Base-by-base conservation (phyloP, 345 rosid genomes). In the Clarkia xantiana region DNA sequence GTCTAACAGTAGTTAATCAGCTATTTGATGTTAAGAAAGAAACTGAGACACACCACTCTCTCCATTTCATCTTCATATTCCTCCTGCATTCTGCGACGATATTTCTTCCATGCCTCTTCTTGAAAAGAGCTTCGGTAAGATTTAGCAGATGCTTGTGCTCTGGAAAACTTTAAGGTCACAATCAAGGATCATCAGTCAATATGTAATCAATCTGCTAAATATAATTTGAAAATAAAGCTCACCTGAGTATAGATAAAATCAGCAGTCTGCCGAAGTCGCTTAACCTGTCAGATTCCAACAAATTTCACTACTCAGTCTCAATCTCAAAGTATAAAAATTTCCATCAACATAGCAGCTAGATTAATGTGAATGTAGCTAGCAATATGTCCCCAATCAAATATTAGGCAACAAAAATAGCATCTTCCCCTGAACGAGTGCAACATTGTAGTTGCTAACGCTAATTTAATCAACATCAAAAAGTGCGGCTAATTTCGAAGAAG, bases 1-100 rank as follows among this genome's bases (percentile, higher is more conserved):
- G 9, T 29, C 36, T 29, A 5, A 29, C 36, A 29, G 36, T 5
- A 29, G 8, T 29, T 5, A 1, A 1, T 29, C 36, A 29, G 36
- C 8, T 7, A 29, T 29, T 10, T 0, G 25, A 22, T 2, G 25
- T 22, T 22, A 22, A 22, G 25, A 22, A 22, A 1, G 13, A 41
- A 17, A 55, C 29, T 17, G 17, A 52, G 53, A 71, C 88, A 77
- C 62, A 90, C 98, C 67, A 91, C 89, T 81, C 98, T 83, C 76
- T 91, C 96, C 75, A 81, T 62, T 71, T 91, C 96, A 61, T 91
- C 94, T 68, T 91, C 98, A 42, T 81, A 91, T 60, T 81, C 96
- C 64, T 91, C 96, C 65, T 80, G 86, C 96, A 86, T 76, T 56
- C 96, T 71, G 52, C 82, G 82, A 54, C 81, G 76, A 58, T 91